Conservation (phyloP, 805 yeast genomes). For the Millerozyma acaciae region DNA sequence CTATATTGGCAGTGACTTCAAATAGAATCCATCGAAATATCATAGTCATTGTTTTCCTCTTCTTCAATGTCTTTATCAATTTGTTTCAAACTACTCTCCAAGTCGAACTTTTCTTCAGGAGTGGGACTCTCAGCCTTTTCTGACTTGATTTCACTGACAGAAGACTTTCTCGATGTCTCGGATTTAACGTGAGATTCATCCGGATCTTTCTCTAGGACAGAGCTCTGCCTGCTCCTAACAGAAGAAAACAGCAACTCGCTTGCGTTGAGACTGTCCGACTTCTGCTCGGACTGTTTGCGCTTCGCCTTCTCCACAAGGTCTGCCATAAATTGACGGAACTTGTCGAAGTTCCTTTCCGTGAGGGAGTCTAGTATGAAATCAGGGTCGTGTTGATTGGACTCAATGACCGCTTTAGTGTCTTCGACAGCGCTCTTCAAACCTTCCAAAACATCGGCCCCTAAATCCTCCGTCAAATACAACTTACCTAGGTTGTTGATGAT, state of each 20-base stretch:
- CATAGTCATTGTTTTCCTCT: conserved; percentile 37
- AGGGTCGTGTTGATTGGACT: conserved; percentile 16
- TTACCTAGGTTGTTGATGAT: conserved; percentile 49
- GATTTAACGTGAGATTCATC: too few species aligned
- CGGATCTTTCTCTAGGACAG: conserved; percentile 2
- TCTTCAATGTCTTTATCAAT: conserved; percentile 36
- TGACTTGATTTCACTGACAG: conserved; percentile 18
- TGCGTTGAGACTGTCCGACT: background rate
- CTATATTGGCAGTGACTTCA: too few species aligned
- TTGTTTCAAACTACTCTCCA: conserved; percentile 21
- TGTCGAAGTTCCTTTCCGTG: conserved; percentile 28
- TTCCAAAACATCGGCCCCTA: conserved; percentile 25
- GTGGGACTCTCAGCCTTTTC: conserved; percentile 17
- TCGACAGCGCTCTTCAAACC: conserved; percentile 32
- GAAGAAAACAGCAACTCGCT: background rate
- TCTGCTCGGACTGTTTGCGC: conserved; percentile 2
- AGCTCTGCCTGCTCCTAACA: conserved; percentile 3
- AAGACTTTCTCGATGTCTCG: too few species aligned
- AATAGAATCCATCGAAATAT: conserved; percentile 20
- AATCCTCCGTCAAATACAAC: conserved; percentile 29
- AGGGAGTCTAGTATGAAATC: conserved; percentile 32
- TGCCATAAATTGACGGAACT: conserved; percentile 23
- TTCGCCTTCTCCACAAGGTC: conserved; percentile 21
- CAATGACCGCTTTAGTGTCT: conserved; percentile 28
- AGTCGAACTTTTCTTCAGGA: too few species aligned